Base-by-base conservation (phyloP, 2,329 filamentous ascomycete species). In the Diaporthe vexans region DNA sequence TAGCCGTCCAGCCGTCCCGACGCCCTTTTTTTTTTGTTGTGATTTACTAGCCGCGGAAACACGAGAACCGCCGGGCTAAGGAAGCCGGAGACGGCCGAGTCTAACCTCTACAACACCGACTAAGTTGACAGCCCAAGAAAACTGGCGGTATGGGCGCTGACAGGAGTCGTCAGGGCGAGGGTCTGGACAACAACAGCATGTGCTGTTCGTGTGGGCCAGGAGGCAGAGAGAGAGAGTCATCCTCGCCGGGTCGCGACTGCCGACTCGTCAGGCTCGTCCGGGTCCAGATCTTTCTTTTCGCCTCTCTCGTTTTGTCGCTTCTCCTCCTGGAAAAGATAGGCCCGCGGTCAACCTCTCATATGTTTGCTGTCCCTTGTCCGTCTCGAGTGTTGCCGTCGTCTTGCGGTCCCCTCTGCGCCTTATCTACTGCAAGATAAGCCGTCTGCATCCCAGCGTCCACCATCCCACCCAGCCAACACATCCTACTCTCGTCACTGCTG, bases 371-470 rank as follows among this genome's bases (percentile, higher is more conserved):
- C 35, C 29, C 33, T 40, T 37, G n/a, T 15, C 43, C 40, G 51
- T 51, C 54, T 19, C 37, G 7, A 51, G 26, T 21, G 26, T 59
- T 48, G 37, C 26, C 54, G 54, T 61, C 29, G 54, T 51, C 68
- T 40, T 48, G 54, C 48, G 68, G 46, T 54, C 56, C 54, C 43
- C 29, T 59, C 24, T 51, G 35, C 24, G 57, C 43, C 70, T 72
- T 72, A 72, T 72, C 70, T 48, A 33, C 57, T 56, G 46, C 35
- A 26, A 46, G 70, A 72, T 72, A 72, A 72, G 70, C 57, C 26
- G 24, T 52, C 70, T 67, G 19, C 61, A 8, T 29, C 43, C 29
- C 35, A n/a, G n/a, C 61, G 48, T 43, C 46, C 29, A 63, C 33
- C 69, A 63, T 72, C 70, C 46, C 57, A 59, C 56, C 26, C 40